Base-by-base conservation (phyloP, 345 rosid genomes). In the Gossypium stocksii region DNA sequence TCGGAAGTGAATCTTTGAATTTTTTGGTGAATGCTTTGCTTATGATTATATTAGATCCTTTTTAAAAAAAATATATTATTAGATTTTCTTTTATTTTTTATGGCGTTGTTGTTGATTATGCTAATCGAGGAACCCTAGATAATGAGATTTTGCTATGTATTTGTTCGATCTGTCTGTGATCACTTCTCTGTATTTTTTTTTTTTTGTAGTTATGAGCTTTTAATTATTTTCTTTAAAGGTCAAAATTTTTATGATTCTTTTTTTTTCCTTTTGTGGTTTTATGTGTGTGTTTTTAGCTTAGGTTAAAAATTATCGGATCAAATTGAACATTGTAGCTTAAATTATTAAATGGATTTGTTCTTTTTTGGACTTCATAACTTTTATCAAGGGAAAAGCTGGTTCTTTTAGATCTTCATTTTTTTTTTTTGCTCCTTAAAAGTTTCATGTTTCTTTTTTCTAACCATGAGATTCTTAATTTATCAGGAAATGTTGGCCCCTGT, bases 401-500 rank as follows among this genome's bases (percentile, higher is more conserved):
- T 52, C 73, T 17, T 44, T 7, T 61, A 38, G 22, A 46, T 46
- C 38, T 68, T 12, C 45, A 11, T 0, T 67, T 67, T 53, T 0
- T 67, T 67, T 53, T 14, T 63, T n/a, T 29, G 16, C 38, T 49
- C 20, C 49, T 74, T 72, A 2, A n/a, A n/a, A 44, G 45, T 23
- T 34, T 61, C 5, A 12, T 19, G 25, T 27, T 8, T 60, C 45
- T 61, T 46, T 27, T 16, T 59, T 53, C 22, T 41, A 23, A 13
- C 59, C 11, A 2, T 27, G 27, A 66, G 49, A 54, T 61, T 66
- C 2, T 71, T 9, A 52, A 48, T 73, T 79, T 83, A 77, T 58
- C 83, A 92, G 97, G 95, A 89, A 80, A 86, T 90, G 89, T 66
- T 90, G 12, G 90, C 90, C 14, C 83, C 89, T 70, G 94, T 86